phyloP scores from a whole-genome alignment of 306 rosid species.

The Morella rubra region DNA sequence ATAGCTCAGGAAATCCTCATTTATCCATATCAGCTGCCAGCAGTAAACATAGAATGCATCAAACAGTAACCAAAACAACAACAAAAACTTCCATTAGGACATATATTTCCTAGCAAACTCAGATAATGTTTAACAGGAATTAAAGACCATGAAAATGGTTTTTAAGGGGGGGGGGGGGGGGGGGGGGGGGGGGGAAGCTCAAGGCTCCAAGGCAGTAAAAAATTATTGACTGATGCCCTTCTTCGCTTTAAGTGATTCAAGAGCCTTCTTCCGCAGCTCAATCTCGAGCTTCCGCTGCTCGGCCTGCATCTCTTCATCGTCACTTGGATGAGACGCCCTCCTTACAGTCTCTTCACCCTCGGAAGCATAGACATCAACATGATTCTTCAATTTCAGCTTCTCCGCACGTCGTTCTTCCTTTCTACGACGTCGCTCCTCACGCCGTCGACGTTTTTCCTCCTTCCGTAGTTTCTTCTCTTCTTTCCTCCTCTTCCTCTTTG shows the following conservation, averaged over 20 bases:
- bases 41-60: conserved; percentile 46
- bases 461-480: conserved; percentile 80
- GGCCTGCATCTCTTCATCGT: conserved; percentile 45
- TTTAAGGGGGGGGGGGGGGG: not conserved
- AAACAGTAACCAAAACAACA: conserved; percentile 30
- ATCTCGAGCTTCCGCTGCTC: conserved; percentile 83
- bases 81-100: conserved; percentile 20
- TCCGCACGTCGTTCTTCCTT: conserved; percentile 75
- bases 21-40: conserved; percentile 55
- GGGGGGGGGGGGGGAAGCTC: not conserved
- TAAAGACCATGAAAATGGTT: not conserved
- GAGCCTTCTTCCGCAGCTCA: conserved; percentile 91
- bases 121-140: conserved; percentile 15
- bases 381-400: conserved; percentile 70
- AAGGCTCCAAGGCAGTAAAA: conserved; percentile 18
- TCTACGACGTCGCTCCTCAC: conserved; percentile 71
- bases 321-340: conserved; percentile 51
- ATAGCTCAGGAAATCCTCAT: conserved; percentile 52
- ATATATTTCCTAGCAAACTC: conserved; percentile 31
- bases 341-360: conserved; percentile 50
- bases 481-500: conserved; percentile 75
- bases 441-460: conserved; percentile 81
- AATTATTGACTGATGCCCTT: conserved; percentile 44
- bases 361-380: conserved; percentile 49
- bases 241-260: conserved; percentile 70